Percentiles rank a stretch among this genome's conserved stretches.
Evolutionary conservation across 1,284 basidiomycete species (phyloP).

Genomic region (Rhodotorula sp.): DNA sequence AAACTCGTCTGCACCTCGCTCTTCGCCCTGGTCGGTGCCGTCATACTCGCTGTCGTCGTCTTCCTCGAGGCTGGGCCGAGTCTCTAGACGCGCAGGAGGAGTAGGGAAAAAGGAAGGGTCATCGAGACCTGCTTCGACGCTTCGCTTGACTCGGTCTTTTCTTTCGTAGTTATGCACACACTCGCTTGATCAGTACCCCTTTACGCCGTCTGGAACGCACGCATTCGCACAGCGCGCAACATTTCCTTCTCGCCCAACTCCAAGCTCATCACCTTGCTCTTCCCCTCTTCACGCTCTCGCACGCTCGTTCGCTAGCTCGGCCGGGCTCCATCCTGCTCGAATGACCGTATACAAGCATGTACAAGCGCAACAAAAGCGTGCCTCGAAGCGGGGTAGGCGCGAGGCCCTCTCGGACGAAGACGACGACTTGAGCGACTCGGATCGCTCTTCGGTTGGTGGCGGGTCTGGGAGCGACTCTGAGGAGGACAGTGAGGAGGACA

Average conservation of each 20-base stretch:
- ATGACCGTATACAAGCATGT: conserved; percentile 38
- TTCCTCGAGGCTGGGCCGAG: not conserved
- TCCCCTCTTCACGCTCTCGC: not conserved
- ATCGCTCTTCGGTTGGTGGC: not conserved
- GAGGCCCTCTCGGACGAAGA: conserved; percentile 15
- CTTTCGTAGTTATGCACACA: too few species aligned
- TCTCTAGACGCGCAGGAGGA: not conserved
- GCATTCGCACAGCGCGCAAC: not conserved
- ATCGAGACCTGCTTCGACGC: not conserved
- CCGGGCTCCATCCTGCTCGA: too few species aligned
- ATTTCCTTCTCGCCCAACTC: not conserved
- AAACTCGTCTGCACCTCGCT: not conserved
- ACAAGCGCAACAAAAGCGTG: conserved; percentile 24
- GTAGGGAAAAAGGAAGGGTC: not conserved
- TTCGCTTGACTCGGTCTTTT: not conserved
- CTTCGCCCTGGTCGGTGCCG: not conserved
- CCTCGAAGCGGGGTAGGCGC: conserved; percentile 15
- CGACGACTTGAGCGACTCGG: conserved; percentile 1
- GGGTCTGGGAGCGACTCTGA: not conserved
- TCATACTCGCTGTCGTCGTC: not conserved
- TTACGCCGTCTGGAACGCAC: not conserved
- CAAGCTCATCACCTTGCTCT: not conserved
- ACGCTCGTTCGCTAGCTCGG: not conserved
- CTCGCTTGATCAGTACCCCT: too few species aligned
- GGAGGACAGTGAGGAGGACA: conserved; percentile 10